These are phyloP conservation scores for Suhomyces sp. DNA, from an alignment of 805 yeast genomes.

Conservation along the genomic window DNA sequence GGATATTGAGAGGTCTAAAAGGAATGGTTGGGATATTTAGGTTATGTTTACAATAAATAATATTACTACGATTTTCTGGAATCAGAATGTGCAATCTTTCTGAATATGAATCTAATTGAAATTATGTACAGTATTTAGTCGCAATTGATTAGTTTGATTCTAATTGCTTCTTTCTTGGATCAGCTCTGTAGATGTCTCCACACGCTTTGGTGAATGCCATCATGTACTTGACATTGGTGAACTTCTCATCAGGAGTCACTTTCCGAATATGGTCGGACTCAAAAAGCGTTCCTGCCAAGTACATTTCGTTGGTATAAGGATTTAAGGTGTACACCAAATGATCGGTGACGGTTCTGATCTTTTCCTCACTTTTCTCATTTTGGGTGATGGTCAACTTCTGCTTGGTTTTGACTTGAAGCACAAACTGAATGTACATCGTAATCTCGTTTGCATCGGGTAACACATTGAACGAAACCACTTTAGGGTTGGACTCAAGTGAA, in stretches of 20 bases:
- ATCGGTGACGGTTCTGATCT: constrained; percentile 31
- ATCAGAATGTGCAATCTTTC: no score
- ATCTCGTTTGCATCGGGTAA: constrained; percentile 48
- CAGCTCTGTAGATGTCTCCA: constrained; percentile 42
- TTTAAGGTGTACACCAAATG: constrained; percentile 38
- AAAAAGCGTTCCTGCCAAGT: constrained; percentile 40
- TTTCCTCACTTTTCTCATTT: constrained; percentile 16
- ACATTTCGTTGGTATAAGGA: constrained; percentile 37
- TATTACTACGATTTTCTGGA: no score
- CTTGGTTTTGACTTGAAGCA: constrained; percentile 35
- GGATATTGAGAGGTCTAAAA: neutral
- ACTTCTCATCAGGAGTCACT: constrained; percentile 33
- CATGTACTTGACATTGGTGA: constrained; percentile 15
- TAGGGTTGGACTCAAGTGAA: constrained; percentile 68
- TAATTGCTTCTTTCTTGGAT: constrained; percentile 18
- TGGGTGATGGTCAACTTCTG: constrained; percentile 32
- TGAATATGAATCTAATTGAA: no score
- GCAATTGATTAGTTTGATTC: neutral
- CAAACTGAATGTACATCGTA: constrained; percentile 37
- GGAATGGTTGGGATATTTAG: neutral
- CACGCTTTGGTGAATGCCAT: constrained; percentile 28
- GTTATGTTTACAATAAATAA: neutral
- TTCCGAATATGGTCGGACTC: constrained; percentile 36
- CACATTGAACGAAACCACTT: constrained; percentile 66
- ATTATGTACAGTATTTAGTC: no score